A percentile compares a stretch with the other conserved stretches of the same genome.
Evolutionary conservation across 2,329 filamentous ascomycete species (phyloP).

Genomic region (Phyllosticta citriasiana): DNA sequence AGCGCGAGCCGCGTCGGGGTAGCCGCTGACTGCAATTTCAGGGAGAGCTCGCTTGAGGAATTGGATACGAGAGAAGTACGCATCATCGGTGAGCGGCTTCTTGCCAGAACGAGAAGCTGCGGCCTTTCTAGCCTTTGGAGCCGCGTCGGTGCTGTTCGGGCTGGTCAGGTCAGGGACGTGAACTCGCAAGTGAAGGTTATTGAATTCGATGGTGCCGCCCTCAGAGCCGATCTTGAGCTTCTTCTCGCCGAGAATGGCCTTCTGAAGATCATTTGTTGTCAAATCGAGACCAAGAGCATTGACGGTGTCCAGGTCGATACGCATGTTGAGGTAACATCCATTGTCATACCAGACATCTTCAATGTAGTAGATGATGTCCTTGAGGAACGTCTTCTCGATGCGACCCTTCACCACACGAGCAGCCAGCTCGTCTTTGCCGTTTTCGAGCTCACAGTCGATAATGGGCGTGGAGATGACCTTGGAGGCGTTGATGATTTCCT

Average conservation of each 20-base stretch:
- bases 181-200: constrained; percentile 54
- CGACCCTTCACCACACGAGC: constrained; percentile 87
- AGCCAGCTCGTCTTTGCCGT: constrained; percentile 61
- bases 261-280: constrained; percentile 59
- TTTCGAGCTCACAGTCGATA: constrained; percentile 76
- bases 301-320: constrained; percentile 71
- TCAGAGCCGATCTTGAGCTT: constrained; percentile 65
- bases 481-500: constrained; percentile 99
- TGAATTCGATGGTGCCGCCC: constrained; percentile 45
- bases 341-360: constrained; percentile 82
- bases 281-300: constrained; percentile 75
- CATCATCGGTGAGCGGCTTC: constrained; percentile 40
- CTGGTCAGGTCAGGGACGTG: constrained; percentile 45
- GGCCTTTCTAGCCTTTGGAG: constrained; percentile 15
- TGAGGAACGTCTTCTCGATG: constrained; percentile 88
- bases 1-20: constrained; percentile 73
- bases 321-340: constrained; percentile 66
- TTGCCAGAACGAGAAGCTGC: constrained; percentile 15
- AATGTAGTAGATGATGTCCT: constrained; percentile 69
- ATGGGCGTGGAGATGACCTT: constrained; percentile 90
- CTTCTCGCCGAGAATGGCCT: constrained; percentile 68
- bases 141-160: constrained; percentile 8
- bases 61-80: constrained; percentile 70
- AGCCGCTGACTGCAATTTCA: constrained; percentile 77
- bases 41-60: constrained; percentile 75